phyloP scores from a whole-genome alignment of 805 yeast species.

The Isabelozyma heimii region DNA sequence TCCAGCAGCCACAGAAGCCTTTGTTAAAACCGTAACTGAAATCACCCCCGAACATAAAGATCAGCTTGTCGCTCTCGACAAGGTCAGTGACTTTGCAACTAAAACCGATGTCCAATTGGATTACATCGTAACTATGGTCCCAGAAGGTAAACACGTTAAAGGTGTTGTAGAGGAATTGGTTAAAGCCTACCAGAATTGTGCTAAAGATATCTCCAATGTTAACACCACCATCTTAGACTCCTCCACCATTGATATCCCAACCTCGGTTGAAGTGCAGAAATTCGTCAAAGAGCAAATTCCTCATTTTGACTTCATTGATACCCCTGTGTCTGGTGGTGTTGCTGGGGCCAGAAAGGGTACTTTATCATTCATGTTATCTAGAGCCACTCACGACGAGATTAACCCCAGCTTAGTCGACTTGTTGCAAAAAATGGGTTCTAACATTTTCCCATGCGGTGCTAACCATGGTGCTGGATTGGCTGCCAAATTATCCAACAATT shows the following conservation, averaged over 20 bases:
- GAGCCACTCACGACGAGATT: conserved; percentile 24
- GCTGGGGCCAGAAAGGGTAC: conserved; percentile 53
- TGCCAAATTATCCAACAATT: conserved; percentile 54
- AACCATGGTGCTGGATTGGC: conserved; percentile 52
- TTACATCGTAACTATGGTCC: conserved; percentile 50
- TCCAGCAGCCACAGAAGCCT: conserved; percentile 21
- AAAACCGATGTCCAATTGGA: conserved; percentile 34
- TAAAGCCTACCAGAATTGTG: conserved; percentile 18
- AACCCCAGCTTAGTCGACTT: conserved; percentile 27
- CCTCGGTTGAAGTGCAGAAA: conserved; percentile 40
- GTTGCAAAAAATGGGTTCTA: conserved; percentile 44
- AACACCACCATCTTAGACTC: conserved; percentile 43
- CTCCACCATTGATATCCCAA: conserved; percentile 50
- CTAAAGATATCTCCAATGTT: conserved; percentile 2
- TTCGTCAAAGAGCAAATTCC: conserved; percentile 30
- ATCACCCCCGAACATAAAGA: conserved; percentile 19
- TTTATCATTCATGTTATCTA: conserved; percentile 51
- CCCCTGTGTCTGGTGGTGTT: conserved; percentile 58
- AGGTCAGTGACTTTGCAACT: conserved; percentile 23
- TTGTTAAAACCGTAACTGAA: conserved; percentile 19
- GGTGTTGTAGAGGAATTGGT: conserved; percentile 39
- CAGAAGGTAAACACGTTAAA: conserved; percentile 51
- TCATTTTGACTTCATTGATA: conserved; percentile 45
- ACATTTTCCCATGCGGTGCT: conserved; percentile 47
- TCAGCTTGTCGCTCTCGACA: conserved; percentile 14